Conservation (phyloP, 805 yeast genomes). For the Candida koratica region DNA sequence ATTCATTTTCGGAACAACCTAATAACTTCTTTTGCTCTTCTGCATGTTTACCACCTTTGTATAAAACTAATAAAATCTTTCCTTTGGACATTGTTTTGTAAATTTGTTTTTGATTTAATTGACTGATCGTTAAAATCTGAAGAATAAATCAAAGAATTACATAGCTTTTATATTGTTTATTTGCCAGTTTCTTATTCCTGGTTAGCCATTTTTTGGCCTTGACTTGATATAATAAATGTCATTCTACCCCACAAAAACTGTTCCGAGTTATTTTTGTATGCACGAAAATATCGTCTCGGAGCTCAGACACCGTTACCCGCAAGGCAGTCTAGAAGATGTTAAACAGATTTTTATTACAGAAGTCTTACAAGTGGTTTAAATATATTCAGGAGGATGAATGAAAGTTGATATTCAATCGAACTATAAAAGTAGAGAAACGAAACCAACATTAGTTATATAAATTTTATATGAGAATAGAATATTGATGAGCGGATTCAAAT, state of each 20-base stretch:
- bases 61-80: constrained; percentile 53
- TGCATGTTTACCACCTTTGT: constrained; percentile 58
- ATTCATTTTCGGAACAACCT: constrained; percentile 72
- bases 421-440: too few relatives aligned
- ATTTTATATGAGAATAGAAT: too few relatives aligned
- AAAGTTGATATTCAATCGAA: too few relatives aligned
- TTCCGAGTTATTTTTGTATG: constrained; percentile 8
- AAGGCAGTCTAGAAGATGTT: too few relatives aligned
- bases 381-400: too few relatives aligned
- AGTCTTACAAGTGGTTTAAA: too few relatives aligned
- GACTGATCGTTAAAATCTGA: neutral
- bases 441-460: too few relatives aligned
- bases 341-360: too few relatives aligned
- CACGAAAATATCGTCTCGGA: too few relatives aligned
- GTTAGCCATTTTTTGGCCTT: constrained; percentile 2
- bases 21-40: constrained; percentile 54
- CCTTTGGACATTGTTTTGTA: constrained; percentile 21
- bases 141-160: neutral
- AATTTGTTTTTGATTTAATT: constrained; percentile 1
- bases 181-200: neutral
- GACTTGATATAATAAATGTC: constrained; percentile 1
- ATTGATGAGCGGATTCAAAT: too few relatives aligned
- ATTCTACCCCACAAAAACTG: constrained; percentile 6
- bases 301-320: too few relatives aligned
- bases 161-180: neutral